Percentiles rank a stretch among this genome's conserved stretches.
These are phyloP conservation scores for Fennellomyces sp. DNA, from an alignment of 371 early-diverging fungal species.

Conservation along the genomic window DNA sequence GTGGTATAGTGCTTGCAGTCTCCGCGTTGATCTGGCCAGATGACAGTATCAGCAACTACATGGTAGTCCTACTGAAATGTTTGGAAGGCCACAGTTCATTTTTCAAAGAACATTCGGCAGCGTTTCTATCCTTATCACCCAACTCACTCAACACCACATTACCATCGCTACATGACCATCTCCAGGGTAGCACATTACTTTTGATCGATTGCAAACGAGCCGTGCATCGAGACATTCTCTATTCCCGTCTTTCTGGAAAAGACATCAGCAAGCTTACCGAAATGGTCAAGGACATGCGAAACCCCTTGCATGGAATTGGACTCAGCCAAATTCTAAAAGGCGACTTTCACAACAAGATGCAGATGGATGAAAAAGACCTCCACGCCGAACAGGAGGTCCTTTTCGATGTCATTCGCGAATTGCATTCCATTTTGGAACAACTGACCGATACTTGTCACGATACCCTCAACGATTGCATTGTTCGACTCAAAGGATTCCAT, in stretches of 20 bases:
- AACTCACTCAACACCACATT: constrained; percentile 10
- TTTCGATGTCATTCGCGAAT: constrained; percentile 5
- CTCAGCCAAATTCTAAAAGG: constrained; percentile 31
- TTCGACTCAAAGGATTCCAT: constrained; percentile 13
- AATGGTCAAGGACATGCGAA: constrained; percentile 29
- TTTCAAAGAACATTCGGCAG: constrained; percentile 38
- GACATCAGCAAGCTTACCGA: constrained; percentile 35
- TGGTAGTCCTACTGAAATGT: constrained; percentile 22
- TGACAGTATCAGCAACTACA: constrained; percentile 41
- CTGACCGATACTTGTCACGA: constrained; percentile 7
- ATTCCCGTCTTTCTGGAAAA: constrained; percentile 27
- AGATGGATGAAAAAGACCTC: background rate
- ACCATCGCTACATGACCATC: constrained; percentile 26
- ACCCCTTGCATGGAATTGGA: constrained; percentile 38
- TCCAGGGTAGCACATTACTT: constrained; percentile 32
- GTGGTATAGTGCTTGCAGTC: constrained; percentile 35
- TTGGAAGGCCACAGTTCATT: constrained; percentile 29
- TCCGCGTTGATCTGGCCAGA: constrained; percentile 49
- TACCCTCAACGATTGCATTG: constrained; percentile 7
- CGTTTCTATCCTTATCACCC: constrained; percentile 22
- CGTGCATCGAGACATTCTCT: constrained; percentile 41
- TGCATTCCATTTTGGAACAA: constrained; percentile 3
- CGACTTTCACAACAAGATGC: background rate
- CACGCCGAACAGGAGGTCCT: background rate
- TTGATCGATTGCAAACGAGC: constrained; percentile 52